These are phyloP conservation scores for Benincasa hispida DNA, from an alignment of 306 rosid species.

Conservation along the genomic window DNA sequence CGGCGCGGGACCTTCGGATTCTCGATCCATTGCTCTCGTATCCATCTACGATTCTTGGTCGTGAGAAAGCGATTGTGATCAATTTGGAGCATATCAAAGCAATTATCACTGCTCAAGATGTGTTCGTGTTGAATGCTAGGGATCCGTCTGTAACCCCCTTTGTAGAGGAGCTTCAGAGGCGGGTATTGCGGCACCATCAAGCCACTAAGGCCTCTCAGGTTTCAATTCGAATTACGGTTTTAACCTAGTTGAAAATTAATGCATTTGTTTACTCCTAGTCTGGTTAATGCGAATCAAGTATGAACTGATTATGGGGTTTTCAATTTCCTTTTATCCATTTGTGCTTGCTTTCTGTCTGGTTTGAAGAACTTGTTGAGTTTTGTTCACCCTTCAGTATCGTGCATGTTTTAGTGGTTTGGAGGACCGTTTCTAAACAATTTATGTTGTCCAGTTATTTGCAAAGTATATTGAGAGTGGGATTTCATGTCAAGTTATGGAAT, in stretches of 20 bases:
- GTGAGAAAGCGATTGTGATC: conserved; percentile 82
- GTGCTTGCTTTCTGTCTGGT: not conserved
- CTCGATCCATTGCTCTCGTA: conserved; percentile 65
- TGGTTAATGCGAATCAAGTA: not conserved
- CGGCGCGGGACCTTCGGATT: conserved; percentile 86
- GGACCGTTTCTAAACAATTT: not conserved
- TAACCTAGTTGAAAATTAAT: not conserved
- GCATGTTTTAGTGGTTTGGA: not conserved
- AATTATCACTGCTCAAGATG: conserved; percentile 80
- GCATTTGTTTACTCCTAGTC: not conserved
- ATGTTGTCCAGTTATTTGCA: not conserved
- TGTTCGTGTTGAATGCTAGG: conserved; percentile 64
- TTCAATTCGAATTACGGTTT: not conserved
- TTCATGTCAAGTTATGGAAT: not conserved
- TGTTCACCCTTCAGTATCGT: not conserved
- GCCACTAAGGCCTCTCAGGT: conserved; percentile 40
- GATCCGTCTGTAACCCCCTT: conserved; percentile 92
- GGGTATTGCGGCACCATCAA: conserved; percentile 52
- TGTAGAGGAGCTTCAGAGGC: conserved; percentile 55
- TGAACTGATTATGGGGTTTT: not conserved
- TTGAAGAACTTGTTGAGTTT: not conserved
- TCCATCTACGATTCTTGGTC: conserved; percentile 59
- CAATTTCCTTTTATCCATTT: not conserved
- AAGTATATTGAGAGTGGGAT: not conserved
- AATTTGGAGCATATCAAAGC: conserved; percentile 93